Conservation (phyloP, 768 basidiomycete genomes). For the Macrocybe gigantea region DNA sequence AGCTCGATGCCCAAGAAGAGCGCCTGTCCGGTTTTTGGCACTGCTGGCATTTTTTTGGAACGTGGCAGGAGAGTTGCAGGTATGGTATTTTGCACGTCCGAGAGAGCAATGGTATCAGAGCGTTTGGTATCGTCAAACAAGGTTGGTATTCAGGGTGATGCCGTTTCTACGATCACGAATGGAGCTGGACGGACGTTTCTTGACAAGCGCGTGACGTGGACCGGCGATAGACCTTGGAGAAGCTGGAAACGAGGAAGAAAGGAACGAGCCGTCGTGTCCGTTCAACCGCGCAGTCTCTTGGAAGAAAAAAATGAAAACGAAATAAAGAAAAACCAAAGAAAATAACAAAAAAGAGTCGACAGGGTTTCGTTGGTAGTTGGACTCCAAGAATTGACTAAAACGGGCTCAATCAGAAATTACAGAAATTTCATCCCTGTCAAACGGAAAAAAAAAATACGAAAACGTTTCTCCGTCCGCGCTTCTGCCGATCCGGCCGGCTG, state of each 20-base stretch:
- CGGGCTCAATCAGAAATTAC: no score
- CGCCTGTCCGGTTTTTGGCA: conserved; percentile 37
- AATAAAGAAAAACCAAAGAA: no score
- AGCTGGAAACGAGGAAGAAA: background rate
- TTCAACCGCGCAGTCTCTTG: no score
- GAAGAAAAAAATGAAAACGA: no score
- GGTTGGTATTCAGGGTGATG: background rate
- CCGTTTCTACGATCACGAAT: background rate
- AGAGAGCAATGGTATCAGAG: background rate
- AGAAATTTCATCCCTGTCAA: no score
- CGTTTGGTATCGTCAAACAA: background rate
- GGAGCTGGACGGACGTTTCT: background rate
- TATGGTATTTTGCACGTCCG: background rate
- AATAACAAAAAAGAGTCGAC: no score
- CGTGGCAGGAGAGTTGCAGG: background rate
- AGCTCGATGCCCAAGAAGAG: conserved; percentile 86
- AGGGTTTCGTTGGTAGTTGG: no score
- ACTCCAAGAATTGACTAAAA: no score
- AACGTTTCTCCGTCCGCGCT: no score
- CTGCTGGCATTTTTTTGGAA: conserved; percentile 33
- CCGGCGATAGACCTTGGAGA: background rate
- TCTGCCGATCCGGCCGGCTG: no score
- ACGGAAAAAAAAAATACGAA: no score
- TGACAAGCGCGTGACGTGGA: background rate
- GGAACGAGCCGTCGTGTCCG: background rate